These are phyloP conservation scores for Ensete ventricosum DNA, from an alignment of 176 grass and related monocot species.

Conservation along the genomic window DNA sequence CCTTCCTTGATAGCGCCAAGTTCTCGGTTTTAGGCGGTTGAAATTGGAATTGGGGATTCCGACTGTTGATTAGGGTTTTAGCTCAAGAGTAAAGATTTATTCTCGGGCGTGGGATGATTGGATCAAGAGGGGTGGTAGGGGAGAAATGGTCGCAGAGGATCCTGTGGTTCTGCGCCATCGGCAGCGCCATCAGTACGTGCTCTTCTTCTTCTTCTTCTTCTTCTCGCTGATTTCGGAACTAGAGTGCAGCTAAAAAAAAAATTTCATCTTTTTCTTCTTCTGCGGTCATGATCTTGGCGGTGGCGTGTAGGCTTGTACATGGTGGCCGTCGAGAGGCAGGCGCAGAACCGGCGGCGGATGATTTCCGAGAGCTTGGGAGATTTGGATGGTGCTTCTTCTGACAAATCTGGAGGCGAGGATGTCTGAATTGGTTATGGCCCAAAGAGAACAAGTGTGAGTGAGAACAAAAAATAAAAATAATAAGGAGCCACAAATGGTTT, in stretches of 20 bases:
- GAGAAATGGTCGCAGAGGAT: slow-evolving; percentile 85
- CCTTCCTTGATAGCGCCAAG: too few relatives aligned
- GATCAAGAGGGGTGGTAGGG: slow-evolving; percentile 36
- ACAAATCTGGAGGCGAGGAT: slow-evolving; percentile 25
- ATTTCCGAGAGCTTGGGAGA: slow-evolving; percentile 52
- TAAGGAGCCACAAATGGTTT: too few relatives aligned
- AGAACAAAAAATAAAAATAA: too few relatives aligned
- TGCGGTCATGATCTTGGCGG: slow-evolving; percentile 1
- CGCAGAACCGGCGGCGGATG: slow-evolving; percentile 59
- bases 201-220: slow-evolving; percentile 1
- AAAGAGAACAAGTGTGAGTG: too few relatives aligned
- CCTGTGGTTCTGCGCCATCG: slow-evolving; percentile 71
- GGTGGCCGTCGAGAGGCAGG: slow-evolving; percentile 83
- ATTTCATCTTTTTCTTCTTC: neutral
- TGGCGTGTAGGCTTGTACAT: slow-evolving; percentile 51
- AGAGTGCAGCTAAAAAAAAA: neutral
- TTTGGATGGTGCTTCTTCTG: slow-evolving; percentile 28
- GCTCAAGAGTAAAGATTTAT: neutral
- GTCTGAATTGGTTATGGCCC: slow-evolving; percentile 18
- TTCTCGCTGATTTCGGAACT: neutral
- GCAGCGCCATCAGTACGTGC: slow-evolving; percentile 69
- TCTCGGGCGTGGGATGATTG: neutral
- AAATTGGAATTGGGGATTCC: neutral
- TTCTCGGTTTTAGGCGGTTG: neutral
- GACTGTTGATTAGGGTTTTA: neutral